Evolutionary conservation across 176 grass and related monocot species (phyloP).

Genomic region (Rhynchospora tenuis): DNA sequence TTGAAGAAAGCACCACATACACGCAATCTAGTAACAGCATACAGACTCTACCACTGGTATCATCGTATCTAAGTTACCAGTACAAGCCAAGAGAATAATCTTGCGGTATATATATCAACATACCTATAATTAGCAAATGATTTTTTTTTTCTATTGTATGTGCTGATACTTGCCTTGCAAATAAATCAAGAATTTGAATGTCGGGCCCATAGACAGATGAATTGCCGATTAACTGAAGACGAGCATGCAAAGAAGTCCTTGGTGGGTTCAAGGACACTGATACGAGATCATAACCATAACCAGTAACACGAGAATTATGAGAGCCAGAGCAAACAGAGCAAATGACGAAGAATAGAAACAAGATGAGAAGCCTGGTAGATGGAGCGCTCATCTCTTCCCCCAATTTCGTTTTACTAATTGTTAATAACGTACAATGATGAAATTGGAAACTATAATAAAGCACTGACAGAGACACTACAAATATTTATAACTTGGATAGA

Average conservation of each 20-base stretch:
- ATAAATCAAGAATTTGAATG: conserved; percentile 36
- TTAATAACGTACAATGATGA: neutral
- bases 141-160: neutral
- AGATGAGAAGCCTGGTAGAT: neutral
- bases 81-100: neutral
- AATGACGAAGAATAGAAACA: conserved; percentile 1
- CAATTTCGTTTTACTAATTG: neutral
- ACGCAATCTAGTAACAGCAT: too few relatives aligned
- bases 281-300: conserved; percentile 41
- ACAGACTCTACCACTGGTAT: too few relatives aligned
- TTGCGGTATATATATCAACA: neutral
- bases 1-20: too few relatives aligned
- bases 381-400: neutral
- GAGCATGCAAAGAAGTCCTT: conserved; percentile 30
- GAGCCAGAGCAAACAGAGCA: neutral
- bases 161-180: conserved; percentile 42
- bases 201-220: conserved; percentile 31
- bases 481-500: neutral
- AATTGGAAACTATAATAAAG: neutral
- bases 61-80: too few relatives aligned
- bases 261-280: neutral
- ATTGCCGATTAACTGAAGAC: conserved; percentile 37
- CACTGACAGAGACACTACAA: neutral
- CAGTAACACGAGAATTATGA: neutral
- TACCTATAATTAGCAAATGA: neutral